phyloP scores from a whole-genome alignment of 2,329 filamentous ascomycete species.

The Camptophora hylomeconis region DNA sequence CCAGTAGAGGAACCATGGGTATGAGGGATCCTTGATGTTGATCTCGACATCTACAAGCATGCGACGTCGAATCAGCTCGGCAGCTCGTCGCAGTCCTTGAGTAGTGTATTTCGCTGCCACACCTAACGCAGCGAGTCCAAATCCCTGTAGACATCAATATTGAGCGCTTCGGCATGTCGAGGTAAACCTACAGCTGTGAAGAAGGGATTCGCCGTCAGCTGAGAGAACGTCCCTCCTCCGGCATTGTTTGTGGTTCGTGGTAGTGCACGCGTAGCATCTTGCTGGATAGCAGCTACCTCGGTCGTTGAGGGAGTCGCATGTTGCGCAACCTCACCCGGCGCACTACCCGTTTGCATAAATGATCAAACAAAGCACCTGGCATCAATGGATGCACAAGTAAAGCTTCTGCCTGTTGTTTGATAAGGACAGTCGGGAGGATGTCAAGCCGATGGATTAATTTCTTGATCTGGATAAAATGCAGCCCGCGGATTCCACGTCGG shows the following conservation, averaged over 20 bases:
- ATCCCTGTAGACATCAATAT: slow-evolving; percentile 39
- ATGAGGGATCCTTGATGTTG: slow-evolving; percentile 82
- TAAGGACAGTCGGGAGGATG: too few relatives aligned
- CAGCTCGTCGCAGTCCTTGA: slow-evolving; percentile 57
- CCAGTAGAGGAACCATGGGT: slow-evolving; percentile 90
- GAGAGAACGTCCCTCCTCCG: slow-evolving; percentile 30
- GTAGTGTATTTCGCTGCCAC: slow-evolving; percentile 70
- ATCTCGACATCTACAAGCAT: slow-evolving; percentile 94
- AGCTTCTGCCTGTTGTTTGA: too few relatives aligned
- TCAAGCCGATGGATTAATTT: too few relatives aligned
- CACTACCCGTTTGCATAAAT: slow-evolving; percentile 6
- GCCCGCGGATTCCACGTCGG: too few relatives aligned
- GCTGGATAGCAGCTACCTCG: not conserved
- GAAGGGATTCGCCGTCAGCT: slow-evolving; percentile 35
- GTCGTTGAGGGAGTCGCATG: slow-evolving; percentile 1
- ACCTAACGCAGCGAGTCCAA: slow-evolving; percentile 81
- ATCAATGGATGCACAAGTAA: too few relatives aligned
- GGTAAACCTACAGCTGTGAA: slow-evolving; percentile 32
- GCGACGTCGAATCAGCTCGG: slow-evolving; percentile 64
- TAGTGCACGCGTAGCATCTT: slow-evolving; percentile 1
- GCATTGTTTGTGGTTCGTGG: slow-evolving; percentile 11
- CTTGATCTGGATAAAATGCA: too few relatives aligned
- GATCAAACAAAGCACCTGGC: too few relatives aligned
- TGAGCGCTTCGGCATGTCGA: not conserved
- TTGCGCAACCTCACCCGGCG: slow-evolving; percentile 1